Conservation (phyloP, 148 eudicot genomes). For the Polygonum aviculare region DNA sequence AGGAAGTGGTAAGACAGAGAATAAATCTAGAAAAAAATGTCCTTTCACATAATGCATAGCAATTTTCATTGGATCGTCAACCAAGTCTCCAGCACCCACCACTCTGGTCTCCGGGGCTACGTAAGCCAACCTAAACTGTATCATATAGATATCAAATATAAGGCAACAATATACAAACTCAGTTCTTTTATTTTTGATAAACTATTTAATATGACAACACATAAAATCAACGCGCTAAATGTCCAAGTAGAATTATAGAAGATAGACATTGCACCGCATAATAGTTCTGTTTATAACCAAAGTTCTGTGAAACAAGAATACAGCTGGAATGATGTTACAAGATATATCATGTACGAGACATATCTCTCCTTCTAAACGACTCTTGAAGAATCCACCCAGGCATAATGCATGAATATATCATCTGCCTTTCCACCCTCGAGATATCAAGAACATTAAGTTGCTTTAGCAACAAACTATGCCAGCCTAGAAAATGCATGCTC, state of each 20-base stretch:
- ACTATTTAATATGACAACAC: not conserved
- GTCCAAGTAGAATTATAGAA: not conserved
- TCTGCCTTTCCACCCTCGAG: not conserved
- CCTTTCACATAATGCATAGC: conserved; percentile 54
- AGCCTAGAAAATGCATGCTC: not conserved
- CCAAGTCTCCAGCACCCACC: conserved; percentile 81
- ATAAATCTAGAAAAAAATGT: conserved; percentile 53
- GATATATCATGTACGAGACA: not conserved
- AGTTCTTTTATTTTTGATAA: not conserved
- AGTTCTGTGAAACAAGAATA: not conserved
- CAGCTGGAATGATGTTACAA: not conserved
- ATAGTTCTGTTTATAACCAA: not conserved
- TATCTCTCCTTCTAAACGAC: not conserved
- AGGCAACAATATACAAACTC: not conserved
- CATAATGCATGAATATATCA: not conserved
- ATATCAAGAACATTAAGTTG: not conserved
- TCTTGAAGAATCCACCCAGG: not conserved
- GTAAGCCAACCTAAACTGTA: conserved; percentile 76
- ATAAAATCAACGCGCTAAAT: not conserved
- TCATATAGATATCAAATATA: not conserved
- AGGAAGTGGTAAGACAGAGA: conserved; percentile 67
- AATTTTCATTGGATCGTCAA: conserved; percentile 59
- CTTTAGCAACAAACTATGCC: not conserved
- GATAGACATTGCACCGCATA: not conserved
- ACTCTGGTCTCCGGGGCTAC: conserved; percentile 77